Evolutionary conservation across 371 early-diverging fungal species (phyloP).

Genomic region (Lichtheimia ramosa): DNA sequence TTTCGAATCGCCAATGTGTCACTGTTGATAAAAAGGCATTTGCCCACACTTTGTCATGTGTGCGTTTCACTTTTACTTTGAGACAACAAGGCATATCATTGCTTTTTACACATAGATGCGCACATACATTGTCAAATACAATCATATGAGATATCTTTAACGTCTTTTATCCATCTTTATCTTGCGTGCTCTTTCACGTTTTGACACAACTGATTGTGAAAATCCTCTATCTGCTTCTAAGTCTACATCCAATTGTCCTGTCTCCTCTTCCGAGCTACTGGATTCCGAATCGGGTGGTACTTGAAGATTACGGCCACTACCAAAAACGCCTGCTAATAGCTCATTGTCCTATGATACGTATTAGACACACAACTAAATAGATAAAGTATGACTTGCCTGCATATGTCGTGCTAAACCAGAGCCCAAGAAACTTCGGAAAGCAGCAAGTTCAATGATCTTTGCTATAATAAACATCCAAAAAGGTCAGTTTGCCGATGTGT

Average conservation of each 20-base stretch:
- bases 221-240: constrained; percentile 9
- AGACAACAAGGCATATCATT: no score
- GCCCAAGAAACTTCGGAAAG: constrained; percentile 33
- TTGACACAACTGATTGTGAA: constrained; percentile 7
- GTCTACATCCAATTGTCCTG: constrained; percentile 6
- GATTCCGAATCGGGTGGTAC: not conserved
- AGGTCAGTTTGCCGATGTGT: not conserved
- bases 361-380: not conserved
- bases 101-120: no score
- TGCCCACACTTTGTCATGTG: no score
- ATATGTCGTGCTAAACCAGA: constrained; percentile 44
- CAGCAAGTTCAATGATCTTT: constrained; percentile 40
- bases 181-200: constrained; percentile 13
- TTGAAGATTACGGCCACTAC: not conserved
- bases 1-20: no score
- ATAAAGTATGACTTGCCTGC: constrained; percentile 15
- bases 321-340: constrained; percentile 9
- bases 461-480: constrained; percentile 16
- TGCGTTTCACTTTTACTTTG: no score
- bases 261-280: constrained; percentile 6
- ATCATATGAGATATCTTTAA: not conserved
- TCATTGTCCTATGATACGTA: constrained; percentile 14
- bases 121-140: no score
- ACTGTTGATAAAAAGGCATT: no score
- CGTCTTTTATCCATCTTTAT: constrained; percentile 9